Evolutionary conservation across 345 rosid species (phyloP).

Genomic region (Arabidopsis suecica): DNA sequence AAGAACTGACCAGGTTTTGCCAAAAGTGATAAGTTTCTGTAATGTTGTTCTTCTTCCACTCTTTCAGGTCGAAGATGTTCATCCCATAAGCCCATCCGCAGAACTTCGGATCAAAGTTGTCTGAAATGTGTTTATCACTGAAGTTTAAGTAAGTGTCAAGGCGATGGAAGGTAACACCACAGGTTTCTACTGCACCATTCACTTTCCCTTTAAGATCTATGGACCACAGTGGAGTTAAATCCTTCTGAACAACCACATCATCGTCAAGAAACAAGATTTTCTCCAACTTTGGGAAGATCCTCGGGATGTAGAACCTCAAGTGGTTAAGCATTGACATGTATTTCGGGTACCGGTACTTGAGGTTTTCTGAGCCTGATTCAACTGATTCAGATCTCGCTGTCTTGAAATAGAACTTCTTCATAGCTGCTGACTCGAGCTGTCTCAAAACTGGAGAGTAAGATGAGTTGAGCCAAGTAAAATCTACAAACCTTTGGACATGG

Average conservation of each 20-base stretch:
- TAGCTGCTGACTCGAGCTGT: slow-evolving; percentile 50
- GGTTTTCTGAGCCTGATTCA: slow-evolving; percentile 39
- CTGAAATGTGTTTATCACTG: slow-evolving; percentile 53
- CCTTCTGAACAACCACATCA: slow-evolving; percentile 75
- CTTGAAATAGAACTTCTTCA: slow-evolving; percentile 50
- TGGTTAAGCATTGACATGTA: slow-evolving; percentile 66
- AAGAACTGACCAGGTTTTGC: slow-evolving; percentile 49
- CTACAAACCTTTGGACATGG: slow-evolving; percentile 55
- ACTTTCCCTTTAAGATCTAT: slow-evolving; percentile 66
- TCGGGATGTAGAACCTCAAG: slow-evolving; percentile 66
- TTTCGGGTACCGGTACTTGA: slow-evolving; percentile 62
- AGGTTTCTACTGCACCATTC: slow-evolving; percentile 76
- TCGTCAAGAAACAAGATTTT: slow-evolving; percentile 72
- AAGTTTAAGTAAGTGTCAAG: slow-evolving; percentile 61
- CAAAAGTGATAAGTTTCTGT: slow-evolving; percentile 56
- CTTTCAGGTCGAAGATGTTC: slow-evolving; percentile 67
- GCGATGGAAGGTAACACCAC: slow-evolving; percentile 61
- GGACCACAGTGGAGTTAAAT: slow-evolving; percentile 54
- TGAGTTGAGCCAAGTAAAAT: slow-evolving; percentile 55
- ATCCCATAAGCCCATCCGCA: slow-evolving; percentile 82
- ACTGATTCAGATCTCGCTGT: slow-evolving; percentile 42
- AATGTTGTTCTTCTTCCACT: slow-evolving; percentile 57
- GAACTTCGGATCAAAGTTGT: slow-evolving; percentile 52
- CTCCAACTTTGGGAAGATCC: slow-evolving; percentile 58
- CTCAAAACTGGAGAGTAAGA: slow-evolving; percentile 55